These are phyloP conservation scores for Epichloe brachyelytri DNA, from an alignment of 2,329 filamentous ascomycete species.

Conservation along the genomic window DNA sequence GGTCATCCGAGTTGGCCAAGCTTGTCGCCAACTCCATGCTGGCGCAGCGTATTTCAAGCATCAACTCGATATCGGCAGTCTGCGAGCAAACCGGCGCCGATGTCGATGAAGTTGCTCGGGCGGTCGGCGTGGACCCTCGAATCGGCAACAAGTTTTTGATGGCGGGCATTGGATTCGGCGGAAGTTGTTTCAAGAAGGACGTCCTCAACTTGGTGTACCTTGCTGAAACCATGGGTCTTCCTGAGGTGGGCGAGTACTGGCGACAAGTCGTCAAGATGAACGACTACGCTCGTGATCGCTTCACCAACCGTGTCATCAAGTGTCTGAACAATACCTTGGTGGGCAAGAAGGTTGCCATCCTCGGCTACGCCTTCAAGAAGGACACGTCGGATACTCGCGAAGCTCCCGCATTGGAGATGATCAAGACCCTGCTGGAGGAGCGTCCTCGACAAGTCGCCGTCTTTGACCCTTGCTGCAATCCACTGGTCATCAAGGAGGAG, in stretches of 20 bases:
- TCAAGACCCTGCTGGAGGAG: constrained; percentile 53
- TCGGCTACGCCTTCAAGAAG: constrained; percentile 73
- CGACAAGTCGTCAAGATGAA: constrained; percentile 62
- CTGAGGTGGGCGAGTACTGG: constrained; percentile 67
- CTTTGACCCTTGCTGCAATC: constrained; percentile 53
- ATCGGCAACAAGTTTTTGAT: constrained; percentile 64
- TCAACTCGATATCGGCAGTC: constrained; percentile 70
- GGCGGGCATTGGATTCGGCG: constrained; percentile 65
- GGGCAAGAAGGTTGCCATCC: constrained; percentile 57
- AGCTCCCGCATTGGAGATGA: constrained; percentile 54
- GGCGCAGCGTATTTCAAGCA: constrained; percentile 67
- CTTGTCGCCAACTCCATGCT: constrained; percentile 70
- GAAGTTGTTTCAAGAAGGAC: constrained; percentile 74
- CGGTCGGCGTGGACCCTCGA: constrained; percentile 55
- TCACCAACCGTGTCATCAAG: constrained; percentile 51
- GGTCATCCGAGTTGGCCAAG: constrained; percentile 69
- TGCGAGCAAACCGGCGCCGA: constrained; percentile 67
- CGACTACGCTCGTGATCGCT: constrained; percentile 58
- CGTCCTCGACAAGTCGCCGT: constrained; percentile 50
- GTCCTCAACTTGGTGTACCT: constrained; percentile 62
- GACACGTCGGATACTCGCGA: constrained; percentile 65
- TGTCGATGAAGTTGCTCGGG: constrained; percentile 56
- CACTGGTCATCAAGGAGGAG: constrained; percentile 35
- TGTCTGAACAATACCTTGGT: constrained; percentile 56
- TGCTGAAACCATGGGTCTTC: constrained; percentile 54